Conservation (phyloP, 2,329 filamentous ascomycete species). For the Chalaropsis ovoidea region DNA sequence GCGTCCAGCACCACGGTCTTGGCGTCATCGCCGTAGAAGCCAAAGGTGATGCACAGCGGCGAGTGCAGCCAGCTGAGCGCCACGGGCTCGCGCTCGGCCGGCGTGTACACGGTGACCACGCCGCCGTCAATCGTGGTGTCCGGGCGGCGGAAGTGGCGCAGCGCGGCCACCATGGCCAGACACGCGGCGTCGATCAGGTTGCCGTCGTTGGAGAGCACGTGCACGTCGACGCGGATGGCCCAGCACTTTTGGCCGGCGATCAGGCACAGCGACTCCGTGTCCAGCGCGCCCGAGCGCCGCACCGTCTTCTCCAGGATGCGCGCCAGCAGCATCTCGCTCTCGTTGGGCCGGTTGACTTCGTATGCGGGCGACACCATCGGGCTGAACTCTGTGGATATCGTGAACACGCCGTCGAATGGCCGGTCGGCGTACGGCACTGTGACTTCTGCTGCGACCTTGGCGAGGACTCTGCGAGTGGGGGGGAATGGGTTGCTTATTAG, state of each 20-base stretch:
- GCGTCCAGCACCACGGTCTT: slow-evolving; percentile 60
- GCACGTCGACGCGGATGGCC: slow-evolving; percentile 80
- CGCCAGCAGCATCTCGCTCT: slow-evolving; percentile 75
- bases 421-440: slow-evolving; percentile 76
- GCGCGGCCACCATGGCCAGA: slow-evolving; percentile 73
- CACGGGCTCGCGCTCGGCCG: slow-evolving; percentile 80
- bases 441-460: slow-evolving; percentile 79
- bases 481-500: slow-evolving; percentile 21
- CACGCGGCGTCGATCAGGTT: slow-evolving; percentile 80
- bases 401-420: slow-evolving; percentile 92
- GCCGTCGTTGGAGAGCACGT: slow-evolving; percentile 84
- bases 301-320: slow-evolving; percentile 89
- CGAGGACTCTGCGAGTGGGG: slow-evolving; percentile 56
- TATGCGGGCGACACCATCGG: slow-evolving; percentile 88
- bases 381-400: slow-evolving; percentile 79
- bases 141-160: slow-evolving; percentile 84
- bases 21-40: slow-evolving; percentile 60
- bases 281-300: slow-evolving; percentile 79
- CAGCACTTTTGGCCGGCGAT: slow-evolving; percentile 85
- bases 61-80: slow-evolving; percentile 84
- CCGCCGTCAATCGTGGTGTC: slow-evolving; percentile 82
- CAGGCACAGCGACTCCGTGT: slow-evolving; percentile 92
- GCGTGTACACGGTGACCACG: slow-evolving; percentile 70
- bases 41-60: slow-evolving; percentile 84
- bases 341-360: slow-evolving; percentile 72